Base-by-base conservation (phyloP, 192 early-diverging fungal species). In the Coemansia interrupta region DNA sequence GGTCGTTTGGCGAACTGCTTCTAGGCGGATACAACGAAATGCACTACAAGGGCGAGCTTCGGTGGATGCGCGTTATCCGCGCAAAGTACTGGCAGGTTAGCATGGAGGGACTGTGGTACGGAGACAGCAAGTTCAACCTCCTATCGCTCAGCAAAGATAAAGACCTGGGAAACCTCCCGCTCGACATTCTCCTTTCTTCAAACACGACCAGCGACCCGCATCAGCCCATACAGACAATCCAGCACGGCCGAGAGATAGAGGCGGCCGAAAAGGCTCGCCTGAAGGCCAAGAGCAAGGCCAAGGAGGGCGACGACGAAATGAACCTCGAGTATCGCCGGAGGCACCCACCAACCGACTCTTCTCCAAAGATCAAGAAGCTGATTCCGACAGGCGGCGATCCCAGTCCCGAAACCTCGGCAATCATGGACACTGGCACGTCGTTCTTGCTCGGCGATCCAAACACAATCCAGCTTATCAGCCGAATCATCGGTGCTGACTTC, bases 31-130 rank as follows among this genome's bases (percentile, higher is more conserved):
- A 74, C 26, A 82, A 83, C 54, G 62, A 63, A 49, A 64, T 70
- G 11, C 78, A 70, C 53, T 84, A 80, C 65, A 68, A 68, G 64
- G 83, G 82, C 17, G 82, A 84, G 10, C 56, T 86, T 36, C 50
- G 64, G 13, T 86, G 80, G 58, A 65, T 84, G 58, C 74, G 71
- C 8, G 66, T 83, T 3, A 84, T 74, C 5, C 70, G 71, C n/a
- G 57, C 80, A 19, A 79, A 80, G 47, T 86, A 86, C 70, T 87
- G 88, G 86, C 61, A 82, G 58, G 70, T 81, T 15, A 62, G 46
- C 29, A 70, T 81, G 66, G 70, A 81, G 54, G 73, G 67, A 44
- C 49, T 79, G 36, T 72, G 68, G 70, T 73, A 72, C 40, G 76
- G 76, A 13, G 66, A 73, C 49, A 60, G 68, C 61, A 71, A 78